Conservation (phyloP, 345 rosid genomes). For the Eucalyptus regnans region DNA sequence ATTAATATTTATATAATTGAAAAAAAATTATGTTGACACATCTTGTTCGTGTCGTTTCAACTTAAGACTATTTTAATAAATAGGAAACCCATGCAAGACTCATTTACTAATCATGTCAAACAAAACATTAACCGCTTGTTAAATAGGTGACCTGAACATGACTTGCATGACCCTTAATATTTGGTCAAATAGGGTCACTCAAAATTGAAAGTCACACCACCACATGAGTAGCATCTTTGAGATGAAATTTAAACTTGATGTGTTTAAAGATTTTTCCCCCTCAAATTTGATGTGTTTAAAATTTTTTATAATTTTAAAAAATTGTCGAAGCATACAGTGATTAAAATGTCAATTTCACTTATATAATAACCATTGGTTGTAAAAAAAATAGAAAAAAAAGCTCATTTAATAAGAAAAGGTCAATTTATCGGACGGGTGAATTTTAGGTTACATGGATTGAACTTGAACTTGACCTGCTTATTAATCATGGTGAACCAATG, state of each 20-base stretch:
- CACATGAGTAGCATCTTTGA: background rate
- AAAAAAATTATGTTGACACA: background rate
- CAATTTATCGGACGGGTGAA: background rate
- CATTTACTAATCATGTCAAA: background rate
- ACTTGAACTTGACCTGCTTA: background rate
- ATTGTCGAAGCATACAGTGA: background rate
- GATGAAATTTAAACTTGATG: background rate
- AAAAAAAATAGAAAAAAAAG: too few species aligned
- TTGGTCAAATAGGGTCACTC: background rate
- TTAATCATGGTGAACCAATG: background rate
- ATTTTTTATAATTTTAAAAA: too few species aligned
- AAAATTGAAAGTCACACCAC: background rate
- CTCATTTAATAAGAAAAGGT: background rate
- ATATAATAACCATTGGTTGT: background rate
- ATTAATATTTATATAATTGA: background rate
- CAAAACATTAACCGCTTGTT: background rate
- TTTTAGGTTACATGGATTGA: background rate
- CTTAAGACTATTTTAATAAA: too few species aligned
- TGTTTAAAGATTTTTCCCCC: too few species aligned
- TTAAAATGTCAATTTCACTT: background rate
- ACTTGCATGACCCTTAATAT: background rate
- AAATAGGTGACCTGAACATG: background rate
- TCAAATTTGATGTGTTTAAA: background rate
- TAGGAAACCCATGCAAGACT: background rate
- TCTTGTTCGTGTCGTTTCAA: background rate